A percentile compares a stretch with the other conserved stretches of the same genome.
These are phyloP conservation scores for Pleurotus citrinopileatus DNA, from an alignment of 768 basidiomycete genomes.

Conservation along the genomic window DNA sequence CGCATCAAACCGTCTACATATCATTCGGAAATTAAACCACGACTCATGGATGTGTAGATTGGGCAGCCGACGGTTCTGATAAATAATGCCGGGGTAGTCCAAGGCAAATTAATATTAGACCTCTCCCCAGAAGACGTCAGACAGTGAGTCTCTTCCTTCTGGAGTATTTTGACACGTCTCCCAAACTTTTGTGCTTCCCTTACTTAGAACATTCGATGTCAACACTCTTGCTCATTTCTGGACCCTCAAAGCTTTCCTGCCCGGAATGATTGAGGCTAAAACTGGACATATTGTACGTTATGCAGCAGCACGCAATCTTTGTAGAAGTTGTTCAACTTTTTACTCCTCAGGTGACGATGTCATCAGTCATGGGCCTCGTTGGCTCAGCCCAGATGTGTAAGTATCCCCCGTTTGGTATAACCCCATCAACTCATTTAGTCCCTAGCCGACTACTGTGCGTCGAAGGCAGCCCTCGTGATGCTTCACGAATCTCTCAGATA, in stretches of 20 bases:
- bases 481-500: slow-evolving; percentile 84
- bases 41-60: slow-evolving; percentile 42
- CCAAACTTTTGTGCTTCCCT: background rate
- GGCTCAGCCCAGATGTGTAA: slow-evolving; percentile 77
- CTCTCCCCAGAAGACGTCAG: slow-evolving; percentile 72
- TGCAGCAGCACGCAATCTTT: slow-evolving; percentile 2
- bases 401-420: slow-evolving; percentile 21
- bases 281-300: slow-evolving; percentile 81
- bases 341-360: slow-evolving; percentile 60
- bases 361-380: slow-evolving; percentile 71
- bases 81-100: slow-evolving; percentile 94
- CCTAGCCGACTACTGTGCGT: slow-evolving; percentile 85
- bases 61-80: slow-evolving; percentile 87
- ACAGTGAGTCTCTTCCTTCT: slow-evolving; percentile 47
- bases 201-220: slow-evolving; percentile 77
- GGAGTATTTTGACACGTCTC: background rate
- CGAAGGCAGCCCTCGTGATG: slow-evolving; percentile 84
- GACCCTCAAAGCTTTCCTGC: slow-evolving; percentile 91
- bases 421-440: background rate
- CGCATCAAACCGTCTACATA: background rate
- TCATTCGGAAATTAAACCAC: background rate
- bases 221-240: slow-evolving; percentile 91
- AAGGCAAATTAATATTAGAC: slow-evolving; percentile 85
- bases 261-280: slow-evolving; percentile 75
- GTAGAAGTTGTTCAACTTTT: slow-evolving; percentile 13